Percentiles rank a stretch among this genome's conserved stretches.
Evolutionary conservation across 2,329 filamentous ascomycete species (phyloP).

Genomic region (Sarocladiaceae sp.): DNA sequence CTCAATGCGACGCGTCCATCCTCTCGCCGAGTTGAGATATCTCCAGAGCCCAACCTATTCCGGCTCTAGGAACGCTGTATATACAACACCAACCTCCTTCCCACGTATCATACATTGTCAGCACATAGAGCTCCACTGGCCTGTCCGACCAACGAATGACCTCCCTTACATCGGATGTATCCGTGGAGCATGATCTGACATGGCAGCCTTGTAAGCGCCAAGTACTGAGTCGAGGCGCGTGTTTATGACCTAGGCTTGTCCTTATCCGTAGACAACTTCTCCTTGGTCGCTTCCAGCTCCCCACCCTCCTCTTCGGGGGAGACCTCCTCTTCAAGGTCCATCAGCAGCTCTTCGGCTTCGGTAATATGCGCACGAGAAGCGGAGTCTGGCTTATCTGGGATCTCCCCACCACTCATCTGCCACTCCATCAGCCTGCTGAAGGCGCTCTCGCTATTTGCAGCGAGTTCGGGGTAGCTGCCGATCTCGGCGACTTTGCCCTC

Average conservation of each 20-base stretch:
- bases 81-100: background rate
- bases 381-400: constrained; percentile 33
- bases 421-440: constrained; percentile 98
- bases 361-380: constrained; percentile 38
- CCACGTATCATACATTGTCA: background rate
- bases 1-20: background rate
- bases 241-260: constrained; percentile 16
- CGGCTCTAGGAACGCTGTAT: background rate
- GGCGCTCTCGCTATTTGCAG: constrained; percentile 68
- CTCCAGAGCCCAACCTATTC: no score
- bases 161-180: no score
- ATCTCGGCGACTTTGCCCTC: constrained; percentile 90
- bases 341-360: constrained; percentile 49
- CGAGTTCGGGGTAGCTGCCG: constrained; percentile 76
- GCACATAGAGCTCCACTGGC: background rate
- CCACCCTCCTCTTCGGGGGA: background rate
- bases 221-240: background rate
- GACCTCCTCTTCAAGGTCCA: constrained; percentile 38
- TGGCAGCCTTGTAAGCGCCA: background rate
- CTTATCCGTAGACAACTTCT: constrained; percentile 25
- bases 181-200: background rate
- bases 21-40: background rate
- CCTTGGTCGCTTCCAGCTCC: constrained; percentile 25
- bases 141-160: no score
- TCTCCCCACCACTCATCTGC: constrained; percentile 88